A percentile compares a stretch with the other conserved stretches of the same genome.
Evolutionary conservation across 2,329 filamentous ascomycete genomes (phyloP).

Genomic region (Sporothrix dimorphospora): DNA sequence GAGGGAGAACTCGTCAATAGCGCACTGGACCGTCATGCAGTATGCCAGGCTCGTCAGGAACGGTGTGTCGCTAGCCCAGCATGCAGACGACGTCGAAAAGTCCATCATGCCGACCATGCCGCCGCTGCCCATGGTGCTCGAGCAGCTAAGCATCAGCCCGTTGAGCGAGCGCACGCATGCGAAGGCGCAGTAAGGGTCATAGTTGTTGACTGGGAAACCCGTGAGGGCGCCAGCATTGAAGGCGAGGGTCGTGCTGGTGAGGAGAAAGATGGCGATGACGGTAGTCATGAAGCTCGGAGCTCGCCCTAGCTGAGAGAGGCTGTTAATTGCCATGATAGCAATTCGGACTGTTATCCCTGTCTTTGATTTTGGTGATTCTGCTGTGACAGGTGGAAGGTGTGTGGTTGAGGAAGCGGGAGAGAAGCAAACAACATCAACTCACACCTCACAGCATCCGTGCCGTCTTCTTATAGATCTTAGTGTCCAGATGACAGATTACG

Average conservation of each 20-base stretch:
- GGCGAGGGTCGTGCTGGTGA: background rate
- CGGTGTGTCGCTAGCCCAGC: background rate
- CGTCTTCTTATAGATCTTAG: background rate
- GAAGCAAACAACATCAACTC: background rate
- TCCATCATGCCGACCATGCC: constrained; percentile 6
- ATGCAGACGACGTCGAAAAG: background rate
- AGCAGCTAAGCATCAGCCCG: background rate
- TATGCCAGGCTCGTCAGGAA: background rate
- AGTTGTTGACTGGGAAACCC: background rate
- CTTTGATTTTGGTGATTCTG: too few species aligned
- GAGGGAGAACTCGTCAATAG: background rate
- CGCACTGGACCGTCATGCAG: background rate
- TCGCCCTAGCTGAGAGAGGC: too few species aligned
- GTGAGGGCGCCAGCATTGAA: background rate
- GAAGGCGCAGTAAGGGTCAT: background rate
- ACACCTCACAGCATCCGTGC: background rate
- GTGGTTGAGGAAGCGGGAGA: background rate
- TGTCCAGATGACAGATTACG: too few species aligned
- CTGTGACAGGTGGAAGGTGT: too few species aligned
- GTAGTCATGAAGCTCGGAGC: background rate
- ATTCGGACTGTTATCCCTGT: too few species aligned
- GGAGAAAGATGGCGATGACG: background rate
- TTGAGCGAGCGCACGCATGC: background rate
- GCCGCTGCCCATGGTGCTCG: background rate
- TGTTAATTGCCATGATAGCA: background rate